Conservation (phyloP, 768 basidiomycete species). For the Lentinula boryana region DNA sequence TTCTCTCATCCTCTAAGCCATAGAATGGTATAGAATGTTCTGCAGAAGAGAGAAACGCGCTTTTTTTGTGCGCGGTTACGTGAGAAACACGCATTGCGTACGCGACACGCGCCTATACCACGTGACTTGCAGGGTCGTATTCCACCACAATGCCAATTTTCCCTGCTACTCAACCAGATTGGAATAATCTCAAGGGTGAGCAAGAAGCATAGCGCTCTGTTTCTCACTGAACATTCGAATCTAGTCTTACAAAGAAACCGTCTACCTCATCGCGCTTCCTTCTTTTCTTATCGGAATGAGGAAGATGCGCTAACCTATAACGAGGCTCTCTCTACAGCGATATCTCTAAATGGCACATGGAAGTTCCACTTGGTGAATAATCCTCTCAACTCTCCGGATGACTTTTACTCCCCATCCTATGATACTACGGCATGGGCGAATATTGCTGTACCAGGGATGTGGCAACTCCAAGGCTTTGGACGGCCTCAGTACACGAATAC, state of each 20-base stretch:
- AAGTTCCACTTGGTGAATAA: constrained; percentile 1
- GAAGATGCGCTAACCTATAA: constrained; percentile 3
- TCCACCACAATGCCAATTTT: not conserved
- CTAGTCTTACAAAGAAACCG: constrained; percentile 3
- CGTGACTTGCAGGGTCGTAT: too few species aligned
- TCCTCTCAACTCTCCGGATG: constrained; percentile 1
- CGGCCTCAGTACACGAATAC: constrained; percentile 8
- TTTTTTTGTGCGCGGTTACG: too few species aligned
- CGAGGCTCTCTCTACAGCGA: not conserved
- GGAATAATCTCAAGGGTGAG: constrained; percentile 5
- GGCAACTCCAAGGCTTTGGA: constrained; percentile 10
- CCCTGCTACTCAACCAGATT: constrained; percentile 3
- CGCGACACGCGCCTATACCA: too few species aligned
- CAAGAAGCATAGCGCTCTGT: not conserved
- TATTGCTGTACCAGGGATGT: constrained; percentile 8
- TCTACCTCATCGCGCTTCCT: constrained; percentile 5
- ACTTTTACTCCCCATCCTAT: not conserved
- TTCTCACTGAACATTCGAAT: not conserved
- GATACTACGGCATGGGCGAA: constrained; percentile 2
- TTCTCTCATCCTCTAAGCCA: too few species aligned
- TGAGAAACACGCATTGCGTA: too few species aligned
- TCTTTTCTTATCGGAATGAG: not conserved
- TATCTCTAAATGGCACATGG: constrained; percentile 9
- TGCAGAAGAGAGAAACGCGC: too few species aligned
- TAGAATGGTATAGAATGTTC: too few species aligned